Conservation (phyloP, 352 stramenopile species). For the Phytophthora citricola region DNA sequence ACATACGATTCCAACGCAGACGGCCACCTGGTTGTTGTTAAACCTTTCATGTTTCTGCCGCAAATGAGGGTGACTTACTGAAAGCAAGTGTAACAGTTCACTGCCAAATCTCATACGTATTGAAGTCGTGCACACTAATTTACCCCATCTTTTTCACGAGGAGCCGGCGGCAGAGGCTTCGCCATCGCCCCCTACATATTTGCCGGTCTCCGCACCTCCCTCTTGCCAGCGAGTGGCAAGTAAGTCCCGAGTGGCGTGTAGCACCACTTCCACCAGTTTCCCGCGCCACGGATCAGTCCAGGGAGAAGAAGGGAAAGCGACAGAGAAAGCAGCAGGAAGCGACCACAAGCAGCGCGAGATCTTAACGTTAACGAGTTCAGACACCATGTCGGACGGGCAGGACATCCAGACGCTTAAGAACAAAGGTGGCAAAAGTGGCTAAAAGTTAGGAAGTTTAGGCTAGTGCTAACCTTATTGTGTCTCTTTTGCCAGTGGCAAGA, state of each 20-base stretch:
- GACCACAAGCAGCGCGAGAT: background rate
- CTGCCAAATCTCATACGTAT: constrained; percentile 13
- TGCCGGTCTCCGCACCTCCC: constrained; percentile 1
- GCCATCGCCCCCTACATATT: constrained; percentile 11
- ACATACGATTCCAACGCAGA: background rate
- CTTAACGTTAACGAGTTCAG: constrained; percentile 1
- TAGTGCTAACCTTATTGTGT: constrained; percentile 22
- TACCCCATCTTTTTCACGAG: constrained; percentile 17
- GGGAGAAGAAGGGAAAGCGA: constrained; percentile 1
- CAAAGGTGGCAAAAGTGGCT: constrained; percentile 37
- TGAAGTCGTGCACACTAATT: constrained; percentile 20
- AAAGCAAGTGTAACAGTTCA: background rate
- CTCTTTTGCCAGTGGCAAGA: constrained; percentile 43
- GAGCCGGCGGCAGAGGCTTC: constrained; percentile 36
- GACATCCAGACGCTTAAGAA: constrained; percentile 67
- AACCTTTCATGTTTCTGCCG: background rate
- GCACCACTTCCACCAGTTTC: constrained; percentile 12
- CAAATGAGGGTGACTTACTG: background rate
- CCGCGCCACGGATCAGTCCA: constrained; percentile 1
- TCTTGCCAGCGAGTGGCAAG: constrained; percentile 9
- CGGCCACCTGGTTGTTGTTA: background rate
- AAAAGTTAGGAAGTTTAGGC: background rate
- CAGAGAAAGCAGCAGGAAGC: background rate
- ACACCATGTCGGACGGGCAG: constrained; percentile 43
- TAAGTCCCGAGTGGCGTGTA: constrained; percentile 10